Percentiles rank a stretch among this genome's conserved stretches.
Evolutionary conservation across 2,329 filamentous ascomycete genomes (phyloP).

Genomic region (Phialemoniopsis sp.): DNA sequence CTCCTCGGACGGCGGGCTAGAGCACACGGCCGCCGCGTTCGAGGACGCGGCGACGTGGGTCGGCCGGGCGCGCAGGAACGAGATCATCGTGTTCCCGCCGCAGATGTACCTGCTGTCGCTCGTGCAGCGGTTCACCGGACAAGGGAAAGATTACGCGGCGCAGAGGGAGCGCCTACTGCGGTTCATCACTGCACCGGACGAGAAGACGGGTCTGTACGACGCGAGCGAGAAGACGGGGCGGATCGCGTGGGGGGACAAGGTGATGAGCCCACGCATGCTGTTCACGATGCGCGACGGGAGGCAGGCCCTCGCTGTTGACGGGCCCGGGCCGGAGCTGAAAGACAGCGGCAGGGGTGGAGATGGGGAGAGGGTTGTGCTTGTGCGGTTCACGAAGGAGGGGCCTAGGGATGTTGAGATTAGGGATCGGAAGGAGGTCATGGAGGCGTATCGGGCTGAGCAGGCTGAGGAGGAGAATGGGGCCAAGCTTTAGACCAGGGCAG

Average conservation of each 20-base stretch:
- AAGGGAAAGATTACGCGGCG: slow-evolving; percentile 23
- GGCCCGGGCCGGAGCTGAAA: slow-evolving; percentile 51
- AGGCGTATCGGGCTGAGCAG: slow-evolving; percentile 31
- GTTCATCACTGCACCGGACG: slow-evolving; percentile 41
- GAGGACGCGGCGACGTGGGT: slow-evolving; percentile 68
- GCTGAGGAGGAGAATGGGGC: slow-evolving; percentile 3
- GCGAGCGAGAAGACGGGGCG: slow-evolving; percentile 29
- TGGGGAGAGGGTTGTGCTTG: slow-evolving; percentile 53
- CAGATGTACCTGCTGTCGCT: slow-evolving; percentile 72
- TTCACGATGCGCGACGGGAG: slow-evolving; percentile 37
- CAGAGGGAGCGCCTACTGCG: slow-evolving; percentile 49
- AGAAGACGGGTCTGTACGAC: slow-evolving; percentile 26
- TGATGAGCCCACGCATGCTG: slow-evolving; percentile 52
- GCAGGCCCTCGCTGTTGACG: slow-evolving; percentile 52
- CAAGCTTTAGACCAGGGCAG: slow-evolving; percentile 9
- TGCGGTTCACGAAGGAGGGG: slow-evolving; percentile 46
- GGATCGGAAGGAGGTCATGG: slow-evolving; percentile 43
- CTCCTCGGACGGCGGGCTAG: slow-evolving; percentile 56
- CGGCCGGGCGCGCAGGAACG: slow-evolving; percentile 51
- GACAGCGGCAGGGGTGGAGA: slow-evolving; percentile 48
- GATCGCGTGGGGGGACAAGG: slow-evolving; percentile 56
- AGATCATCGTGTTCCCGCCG: slow-evolving; percentile 85
- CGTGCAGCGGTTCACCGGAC: slow-evolving; percentile 38
- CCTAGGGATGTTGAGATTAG: slow-evolving; percentile 51
- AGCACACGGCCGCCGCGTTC: slow-evolving; percentile 71